Conservation (phyloP, 495 filamentous ascomycete species). For the Lentithecium fluviatile region DNA sequence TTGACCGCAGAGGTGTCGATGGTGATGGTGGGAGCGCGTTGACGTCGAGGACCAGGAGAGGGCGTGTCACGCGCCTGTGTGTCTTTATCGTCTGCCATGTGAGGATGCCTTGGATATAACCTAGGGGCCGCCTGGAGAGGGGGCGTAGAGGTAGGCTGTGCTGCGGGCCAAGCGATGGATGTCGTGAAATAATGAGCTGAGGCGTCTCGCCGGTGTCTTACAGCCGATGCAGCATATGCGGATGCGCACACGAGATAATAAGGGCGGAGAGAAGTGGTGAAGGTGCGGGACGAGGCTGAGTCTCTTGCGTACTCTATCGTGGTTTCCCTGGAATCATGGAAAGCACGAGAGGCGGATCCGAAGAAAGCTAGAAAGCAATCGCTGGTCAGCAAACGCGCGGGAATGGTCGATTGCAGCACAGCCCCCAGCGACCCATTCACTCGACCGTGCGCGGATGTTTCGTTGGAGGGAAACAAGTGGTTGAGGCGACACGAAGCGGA, state of each 20-base stretch:
- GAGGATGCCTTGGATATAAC: conserved; percentile 12
- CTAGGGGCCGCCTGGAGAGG: not conserved
- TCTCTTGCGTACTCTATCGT: not conserved
- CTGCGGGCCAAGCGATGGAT: conserved; percentile 19
- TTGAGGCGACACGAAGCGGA: conserved; percentile 8
- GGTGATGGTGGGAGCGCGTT: conserved; percentile 37
- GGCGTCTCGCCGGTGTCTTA: conserved; percentile 28
- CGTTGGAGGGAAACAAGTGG: not conserved
- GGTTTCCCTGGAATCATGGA: not conserved
- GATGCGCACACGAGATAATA: conserved; percentile 25
- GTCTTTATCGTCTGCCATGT: conserved; percentile 29
- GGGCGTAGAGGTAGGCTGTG: conserved; percentile 30
- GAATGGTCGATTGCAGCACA: not conserved
- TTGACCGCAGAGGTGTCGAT: conserved; percentile 40
- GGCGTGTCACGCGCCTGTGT: conserved; percentile 24
- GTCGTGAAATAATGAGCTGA: conserved; percentile 24
- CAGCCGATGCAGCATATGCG: conserved; percentile 22
- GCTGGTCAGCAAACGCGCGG: conserved; percentile 14
- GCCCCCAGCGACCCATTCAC: conserved; percentile 16
- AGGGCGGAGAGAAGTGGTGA: conserved; percentile 3
- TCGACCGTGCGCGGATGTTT: conserved; percentile 5
- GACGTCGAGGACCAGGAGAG: conserved; percentile 35
- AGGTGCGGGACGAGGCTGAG: conserved; percentile 30
- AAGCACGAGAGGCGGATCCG: not conserved
- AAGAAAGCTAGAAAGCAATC: conserved; percentile 18